Percentiles rank a stretch among this genome's conserved stretches.
phyloP scores from a whole-genome alignment of 116 monocot genomes.

The Zostera marina region DNA sequence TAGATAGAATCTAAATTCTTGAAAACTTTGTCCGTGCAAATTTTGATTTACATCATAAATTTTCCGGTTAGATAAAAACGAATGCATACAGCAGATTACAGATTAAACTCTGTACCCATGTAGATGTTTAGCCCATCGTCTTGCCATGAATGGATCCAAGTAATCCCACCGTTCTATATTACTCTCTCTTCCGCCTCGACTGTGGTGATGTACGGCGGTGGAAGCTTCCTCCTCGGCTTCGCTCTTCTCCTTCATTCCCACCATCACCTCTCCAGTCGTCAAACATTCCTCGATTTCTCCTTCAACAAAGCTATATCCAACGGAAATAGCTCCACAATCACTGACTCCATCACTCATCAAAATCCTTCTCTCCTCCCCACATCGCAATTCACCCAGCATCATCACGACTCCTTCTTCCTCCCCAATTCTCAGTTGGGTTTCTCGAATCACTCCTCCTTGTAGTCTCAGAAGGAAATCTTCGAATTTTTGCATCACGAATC shows the following conservation, averaged over 20 bases:
- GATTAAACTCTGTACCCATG: conserved; percentile 47
- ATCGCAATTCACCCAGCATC: conserved; percentile 55
- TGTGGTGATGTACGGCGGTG: conserved; percentile 10
- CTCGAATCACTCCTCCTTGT: conserved; percentile 54
- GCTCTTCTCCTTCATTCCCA: conserved; percentile 30
- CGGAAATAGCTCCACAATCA: conserved; percentile 28
- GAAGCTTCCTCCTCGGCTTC: conserved; percentile 5
- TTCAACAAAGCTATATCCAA: conserved; percentile 62
- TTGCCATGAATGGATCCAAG: conserved; percentile 81
- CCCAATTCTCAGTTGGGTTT: conserved; percentile 45
- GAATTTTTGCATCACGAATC: conserved; percentile 83
- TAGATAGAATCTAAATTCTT: too few relatives aligned
- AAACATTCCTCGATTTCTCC: conserved; percentile 30
- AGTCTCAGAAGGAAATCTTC: conserved; percentile 65
- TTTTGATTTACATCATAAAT: too few relatives aligned
- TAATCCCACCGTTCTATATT: conserved; percentile 60
- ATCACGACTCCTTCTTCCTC: conserved; percentile 25
- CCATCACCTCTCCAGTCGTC: conserved; percentile 41
- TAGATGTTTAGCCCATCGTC: conserved; percentile 90
- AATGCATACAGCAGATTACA: too few relatives aligned
- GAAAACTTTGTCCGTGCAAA: too few relatives aligned
- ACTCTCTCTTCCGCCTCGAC: conserved; percentile 26
- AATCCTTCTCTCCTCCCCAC: conserved; percentile 71
- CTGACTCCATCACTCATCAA: conserved; percentile 16
- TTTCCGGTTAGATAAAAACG: too few relatives aligned